Base-by-base conservation (phyloP, 2,329 filamentous ascomycete genomes). In the Curvularia sp. region DNA sequence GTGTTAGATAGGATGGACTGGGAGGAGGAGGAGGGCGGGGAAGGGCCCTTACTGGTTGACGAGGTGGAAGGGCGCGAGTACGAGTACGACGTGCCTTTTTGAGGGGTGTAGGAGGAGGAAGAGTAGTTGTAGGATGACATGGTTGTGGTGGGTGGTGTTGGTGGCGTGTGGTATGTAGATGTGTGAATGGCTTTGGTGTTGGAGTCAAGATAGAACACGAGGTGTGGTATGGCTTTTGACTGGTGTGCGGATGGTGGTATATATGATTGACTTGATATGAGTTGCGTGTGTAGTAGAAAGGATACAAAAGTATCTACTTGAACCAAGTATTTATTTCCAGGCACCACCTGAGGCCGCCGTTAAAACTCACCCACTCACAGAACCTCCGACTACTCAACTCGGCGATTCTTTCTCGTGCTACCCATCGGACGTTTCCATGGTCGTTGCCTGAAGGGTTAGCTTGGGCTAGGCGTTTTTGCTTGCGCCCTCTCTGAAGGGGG, bases 261-360 rank as follows among this genome's bases (percentile, higher is more conserved):
- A 20, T 47, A 31, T 47, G 15, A 18, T 31, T 44, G 39, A 31
- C 15, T 47, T 54, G 50, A 33, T 33, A 44, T 39, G 22, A 38
- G 33, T 43, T 38, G 55, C 53, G 42, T 54, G 54, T 53, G 30
- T 35, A 46, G 9, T 31, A 42, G 59, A 61, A 52, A 60, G 35
- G 35, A 38, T 38, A 64, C 62, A 62, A 61, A 60, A 8, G 43
- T n/a, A 49, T 20, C 42, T 41, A 49, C 20, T 47, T 5, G 26
- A 47, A 31, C 35, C n/a, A 31, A 31, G 15, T 74, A 74, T 74
- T 55, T 50, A 73, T 55, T 55, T 58, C 67, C 63, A 74, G 71
- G 71, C 71, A 74, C 15, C n/a, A 61, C 65, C 66, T 72, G 72
- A 75, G 73, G 72, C 73, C 72, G 71, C 59, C 62, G 44, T 31